Evolutionary conservation across 768 basidiomycete species (phyloP), one percentile per base, ranked within the genome.

Genomic region (Tulasnella calospora): DNA sequence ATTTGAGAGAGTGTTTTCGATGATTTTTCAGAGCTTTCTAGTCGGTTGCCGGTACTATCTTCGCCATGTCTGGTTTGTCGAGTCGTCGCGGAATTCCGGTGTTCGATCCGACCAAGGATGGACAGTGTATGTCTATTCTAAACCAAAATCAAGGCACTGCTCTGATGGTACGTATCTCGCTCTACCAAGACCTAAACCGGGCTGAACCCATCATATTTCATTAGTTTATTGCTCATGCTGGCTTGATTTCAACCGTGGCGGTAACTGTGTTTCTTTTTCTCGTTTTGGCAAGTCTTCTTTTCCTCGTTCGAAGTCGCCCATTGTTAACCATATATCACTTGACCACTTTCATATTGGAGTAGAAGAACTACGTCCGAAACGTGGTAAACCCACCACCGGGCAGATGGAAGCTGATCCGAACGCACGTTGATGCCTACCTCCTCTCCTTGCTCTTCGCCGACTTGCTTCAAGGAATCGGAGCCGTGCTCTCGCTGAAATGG

Each of bases 321-420:
- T 33, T 10, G 17, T 19, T 67, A 7, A 10, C 41, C 13, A 44
- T 15, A 44, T 8, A 44, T 44, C 41, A 44, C 41, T 44, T 10
- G 13, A 44, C 17, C 44, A 17, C 17, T 15, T 8, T 44, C 17
- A 44, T 19, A 3, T 44, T 0, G 13, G 44, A 15, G 3, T 19
- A 78, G 77, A 72, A 35, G 27, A 78, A 78, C 44, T 78, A 78
- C 35, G 72, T 78, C 30, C 67, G 77, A 15, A 78, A 78, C 44
- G 30, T 78, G 19, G 35, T 46, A 3, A 8, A 78, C 44, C 77
- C 77, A 17, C 77, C 77, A 44, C 77, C 77, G 2, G 77, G 77
- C 1, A 57, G 36, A 55, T 78, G 77, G 77, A 40, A 55, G 17
- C 78, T 73, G 30, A 79, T 79, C 30, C 78, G 78, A 15, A 74